Base-by-base conservation (phyloP, 23 red algal genomes). In the Cyanidioschyzon merolae region DNA sequence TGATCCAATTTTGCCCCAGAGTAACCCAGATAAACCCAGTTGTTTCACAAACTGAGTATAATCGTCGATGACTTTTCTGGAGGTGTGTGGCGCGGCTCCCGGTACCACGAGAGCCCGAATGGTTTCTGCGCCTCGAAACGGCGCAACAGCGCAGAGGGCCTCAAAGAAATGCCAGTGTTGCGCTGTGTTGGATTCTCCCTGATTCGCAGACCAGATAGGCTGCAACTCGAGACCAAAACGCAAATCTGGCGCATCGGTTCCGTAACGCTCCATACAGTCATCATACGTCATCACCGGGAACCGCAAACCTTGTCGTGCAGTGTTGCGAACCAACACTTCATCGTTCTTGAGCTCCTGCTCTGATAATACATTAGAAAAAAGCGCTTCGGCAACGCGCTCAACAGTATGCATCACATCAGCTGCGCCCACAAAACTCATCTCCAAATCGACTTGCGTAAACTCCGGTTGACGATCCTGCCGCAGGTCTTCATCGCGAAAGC, bases 371-470 rank as follows among this genome's bases (percentile, higher is more conserved):
- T 76, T 83, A 12, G 59, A 32, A 21, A 90, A 90, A 59, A 96
- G 80, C 41, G 83, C 54, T 2, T 83, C 45, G 3, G 86, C 77
- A 26, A 98, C 78, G n/a, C 78, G 83, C 74, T 98, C 94, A 38
- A 85, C 84, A 16, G 83, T 83, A 30, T 58, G 67, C 68, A 98
- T 85, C 38, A 98, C 94, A 27, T 90, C 82, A 38, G 84, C 88
- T 21, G 76, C 82, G 57, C 86, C 77, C 0, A 98, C 94, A 82
- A 98, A 98, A n/a, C 87, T 88, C 88, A 98, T 89, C 68, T 98
- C 94, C 32, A 98, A 34, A 82, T 98, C 94, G 37, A 98, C 89
- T 59, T 98, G 94, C 17, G 94, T 98, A 57, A 98, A 98, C 81
- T 98, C 94, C 26, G 94, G 94, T 71, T 98, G 94, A 32, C 94